phyloP scores from a whole-genome alignment of 345 rosid species.

The Heritiera littoralis region DNA sequence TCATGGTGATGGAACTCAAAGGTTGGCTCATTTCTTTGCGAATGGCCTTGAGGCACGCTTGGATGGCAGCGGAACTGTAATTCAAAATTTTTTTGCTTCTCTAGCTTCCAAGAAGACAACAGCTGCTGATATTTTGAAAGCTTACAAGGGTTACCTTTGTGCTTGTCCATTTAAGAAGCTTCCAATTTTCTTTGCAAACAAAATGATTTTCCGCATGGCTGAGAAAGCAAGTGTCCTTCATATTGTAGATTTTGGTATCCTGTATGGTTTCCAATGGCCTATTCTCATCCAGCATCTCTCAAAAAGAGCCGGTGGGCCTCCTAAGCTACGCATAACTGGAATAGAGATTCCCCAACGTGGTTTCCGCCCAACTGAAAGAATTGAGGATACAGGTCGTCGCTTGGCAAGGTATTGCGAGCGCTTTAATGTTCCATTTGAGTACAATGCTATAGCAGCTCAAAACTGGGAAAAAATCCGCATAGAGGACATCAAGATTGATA shows the following conservation, averaged over 20 bases:
- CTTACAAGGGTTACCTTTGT: constrained; percentile 50
- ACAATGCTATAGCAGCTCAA: constrained; percentile 53
- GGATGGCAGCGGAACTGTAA: constrained; percentile 44
- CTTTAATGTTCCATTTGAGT: constrained; percentile 75
- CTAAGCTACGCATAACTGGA: constrained; percentile 77
- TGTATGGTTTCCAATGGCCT: constrained; percentile 92
- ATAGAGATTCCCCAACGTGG: constrained; percentile 82
- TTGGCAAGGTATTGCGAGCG: constrained; percentile 66
- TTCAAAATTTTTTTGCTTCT: constrained; percentile 36
- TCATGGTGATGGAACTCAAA: constrained; percentile 72
- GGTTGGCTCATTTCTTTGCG: constrained; percentile 82
- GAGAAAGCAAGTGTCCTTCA: constrained; percentile 63
- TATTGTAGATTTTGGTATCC: constrained; percentile 79
- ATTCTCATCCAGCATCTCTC: constrained; percentile 66
- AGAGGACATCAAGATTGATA: constrained; percentile 61
- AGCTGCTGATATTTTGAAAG: constrained; percentile 65
- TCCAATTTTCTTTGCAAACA: constrained; percentile 52
- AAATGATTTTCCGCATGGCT: constrained; percentile 49
- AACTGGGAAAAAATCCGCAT: constrained; percentile 71
- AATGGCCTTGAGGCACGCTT: constrained; percentile 80
- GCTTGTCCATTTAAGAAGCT: constrained; percentile 67
- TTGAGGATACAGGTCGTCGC: constrained; percentile 73
- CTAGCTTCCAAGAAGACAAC: constrained; percentile 41
- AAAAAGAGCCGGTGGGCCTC: constrained; percentile 43
- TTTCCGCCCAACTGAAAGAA: constrained; percentile 62